Evolutionary conservation across 805 yeast genomes (phyloP), one percentile per base, ranked within the genome.

Genomic region (Candida coleopterorum): DNA sequence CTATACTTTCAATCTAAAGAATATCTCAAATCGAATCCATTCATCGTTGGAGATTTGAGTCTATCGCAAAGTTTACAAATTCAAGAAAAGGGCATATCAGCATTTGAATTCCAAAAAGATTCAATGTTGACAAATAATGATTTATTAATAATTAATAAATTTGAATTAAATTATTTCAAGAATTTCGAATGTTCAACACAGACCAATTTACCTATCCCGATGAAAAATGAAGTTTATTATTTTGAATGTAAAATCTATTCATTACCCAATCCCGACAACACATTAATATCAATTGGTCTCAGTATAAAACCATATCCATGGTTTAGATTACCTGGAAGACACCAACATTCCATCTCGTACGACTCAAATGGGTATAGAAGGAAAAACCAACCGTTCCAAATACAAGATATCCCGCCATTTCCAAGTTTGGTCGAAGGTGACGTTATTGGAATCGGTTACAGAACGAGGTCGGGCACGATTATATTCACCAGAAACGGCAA

Each of bases 401-500:
- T 55, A 48, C 56, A 39, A 50, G 63, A 47, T 60, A 85, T 55
- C 42, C 72, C 53, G 42, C 74, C 47, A 48, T 80, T 50, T 71
- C 90, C 95, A 0, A 47, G 57, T 17, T 59, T 81, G 32, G 72
- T 76, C 24, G 79, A 83, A 45, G 97, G 97, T 21, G 98, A 93
- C 57, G 94, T 93, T 22, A 72, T 93, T 10, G 98, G 98, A 2
- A 76, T 90, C 20, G 98, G 98, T 0, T 84, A 86, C 53, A 72
- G 90, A 41, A 78, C 85, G 2, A 69, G 87, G 30, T 70, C 85
- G 12, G 95, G 97, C 2, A 80, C 95, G 0, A 73, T 93, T 0
- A 93, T 93, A 51, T 93, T 89, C 68, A 93, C 98, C 0, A 74
- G 96, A 46, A 93, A 93, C 50, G 98, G 98, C 20, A 87, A 87